Evolutionary conservation across 2,329 filamentous ascomycete species (phyloP).

Genomic region (Ophiostoma ulmi): DNA sequence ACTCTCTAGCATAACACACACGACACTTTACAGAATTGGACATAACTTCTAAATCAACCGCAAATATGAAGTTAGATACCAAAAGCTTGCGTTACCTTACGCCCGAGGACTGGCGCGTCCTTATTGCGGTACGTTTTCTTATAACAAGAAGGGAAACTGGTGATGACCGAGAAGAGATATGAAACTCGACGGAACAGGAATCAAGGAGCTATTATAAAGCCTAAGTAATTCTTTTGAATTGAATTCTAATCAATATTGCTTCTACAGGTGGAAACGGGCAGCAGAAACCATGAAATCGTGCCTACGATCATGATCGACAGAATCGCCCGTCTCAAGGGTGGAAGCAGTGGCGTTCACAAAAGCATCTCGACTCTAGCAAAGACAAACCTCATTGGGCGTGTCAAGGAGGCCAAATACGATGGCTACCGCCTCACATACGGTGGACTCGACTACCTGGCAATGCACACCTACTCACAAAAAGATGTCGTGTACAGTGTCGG

Average conservation of each 20-base stretch:
- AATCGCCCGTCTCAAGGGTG: slow-evolving; percentile 73
- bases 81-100: slow-evolving; percentile 89
- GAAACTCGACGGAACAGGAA: neutral
- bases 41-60: neutral
- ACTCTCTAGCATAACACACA: neutral
- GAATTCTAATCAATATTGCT: slow-evolving; percentile 19
- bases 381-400: slow-evolving; percentile 79
- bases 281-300: slow-evolving; percentile 94
- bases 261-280: slow-evolving; percentile 80
- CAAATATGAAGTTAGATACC: slow-evolving; percentile 86
- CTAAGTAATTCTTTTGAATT: neutral
- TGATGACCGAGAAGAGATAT: neutral
- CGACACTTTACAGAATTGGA: neutral
- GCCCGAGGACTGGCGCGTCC: slow-evolving; percentile 88
- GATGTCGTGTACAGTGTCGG: slow-evolving; percentile 86
- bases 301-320: slow-evolving; percentile 84
- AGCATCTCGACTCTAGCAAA: slow-evolving; percentile 91
- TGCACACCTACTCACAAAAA: slow-evolving; percentile 79
- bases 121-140: slow-evolving; percentile 67
- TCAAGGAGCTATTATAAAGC: too few species aligned
- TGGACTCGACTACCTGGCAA: slow-evolving; percentile 92
- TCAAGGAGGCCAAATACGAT: slow-evolving; percentile 96
- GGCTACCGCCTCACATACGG: slow-evolving; percentile 96
- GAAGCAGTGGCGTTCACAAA: slow-evolving; percentile 71
- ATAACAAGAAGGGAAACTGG: neutral